Conservation (phyloP, 192 early-diverging fungal genomes). For the Linderina pennispora region DNA sequence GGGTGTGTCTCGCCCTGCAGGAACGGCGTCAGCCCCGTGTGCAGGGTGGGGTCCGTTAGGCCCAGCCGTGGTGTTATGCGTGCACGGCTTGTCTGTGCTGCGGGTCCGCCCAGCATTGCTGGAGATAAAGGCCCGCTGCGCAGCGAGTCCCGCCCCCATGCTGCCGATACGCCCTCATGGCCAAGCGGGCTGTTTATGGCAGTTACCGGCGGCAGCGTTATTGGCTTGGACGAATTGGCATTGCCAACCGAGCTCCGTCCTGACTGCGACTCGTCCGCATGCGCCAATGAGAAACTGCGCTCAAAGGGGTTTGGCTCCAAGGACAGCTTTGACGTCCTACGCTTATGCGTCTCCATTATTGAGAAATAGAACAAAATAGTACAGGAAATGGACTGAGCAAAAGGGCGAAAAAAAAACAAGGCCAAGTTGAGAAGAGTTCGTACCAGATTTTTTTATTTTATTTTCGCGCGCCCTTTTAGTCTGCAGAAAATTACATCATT, state of each 20-base stretch:
- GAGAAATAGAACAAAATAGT: not conserved
- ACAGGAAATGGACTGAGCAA: not conserved
- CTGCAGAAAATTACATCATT: no score
- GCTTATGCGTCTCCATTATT: conserved; percentile 24
- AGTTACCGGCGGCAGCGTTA: conserved; percentile 67
- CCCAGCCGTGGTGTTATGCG: conserved; percentile 15
- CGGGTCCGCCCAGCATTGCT: conserved; percentile 68
- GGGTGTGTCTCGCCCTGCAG: conserved; percentile 21
- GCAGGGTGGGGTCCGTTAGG: conserved; percentile 22
- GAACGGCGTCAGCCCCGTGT: conserved; percentile 40
- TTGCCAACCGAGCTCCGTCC: not conserved
- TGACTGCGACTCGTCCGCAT: conserved; percentile 1
- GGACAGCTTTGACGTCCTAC: conserved; percentile 56
- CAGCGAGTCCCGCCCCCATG: conserved; percentile 57
- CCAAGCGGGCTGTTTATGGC: conserved; percentile 54
- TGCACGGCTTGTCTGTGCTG: conserved; percentile 9
- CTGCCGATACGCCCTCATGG: conserved; percentile 19
- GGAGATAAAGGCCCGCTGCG: conserved; percentile 71
- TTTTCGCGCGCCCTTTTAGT: no score
- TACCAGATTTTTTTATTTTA: no score
- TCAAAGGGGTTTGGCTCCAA: conserved; percentile 89
- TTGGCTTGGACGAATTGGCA: no score
- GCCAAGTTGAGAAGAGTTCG: no score
- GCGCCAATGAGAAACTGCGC: conserved; percentile 60
- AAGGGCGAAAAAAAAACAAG: no score